phyloP scores from a whole-genome alignment of 1,284 basidiomycete genomes.

The Porogramme epimiltina region DNA sequence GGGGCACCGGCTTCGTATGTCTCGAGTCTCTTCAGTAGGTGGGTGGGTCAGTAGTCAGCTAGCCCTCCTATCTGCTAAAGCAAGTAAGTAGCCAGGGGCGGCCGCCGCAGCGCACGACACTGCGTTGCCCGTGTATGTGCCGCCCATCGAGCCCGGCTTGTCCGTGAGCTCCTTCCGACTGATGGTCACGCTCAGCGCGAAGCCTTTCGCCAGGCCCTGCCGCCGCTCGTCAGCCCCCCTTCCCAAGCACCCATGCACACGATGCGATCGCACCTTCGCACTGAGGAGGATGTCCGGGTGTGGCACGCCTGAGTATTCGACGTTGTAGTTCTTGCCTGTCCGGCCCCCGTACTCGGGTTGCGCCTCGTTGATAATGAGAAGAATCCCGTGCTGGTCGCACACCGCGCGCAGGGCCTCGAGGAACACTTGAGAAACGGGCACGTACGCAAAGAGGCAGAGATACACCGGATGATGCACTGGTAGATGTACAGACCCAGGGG shows the following conservation, averaged over 20 bases:
- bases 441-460: too few species aligned
- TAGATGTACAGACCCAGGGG: too few species aligned
- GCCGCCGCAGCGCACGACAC: conserved; percentile 88
- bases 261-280: conserved; percentile 81
- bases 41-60: too few species aligned
- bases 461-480: too few species aligned
- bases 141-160: conserved; percentile 83
- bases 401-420: conserved; percentile 79
- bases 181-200: conserved; percentile 88
- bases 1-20: too few species aligned
- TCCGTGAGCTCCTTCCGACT: conserved; percentile 84
- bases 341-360: conserved; percentile 89
- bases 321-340: conserved; percentile 87
- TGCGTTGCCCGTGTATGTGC: conserved; percentile 90
- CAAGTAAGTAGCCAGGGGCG: too few species aligned
- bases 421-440: conserved; percentile 84
- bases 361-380: conserved; percentile 86
- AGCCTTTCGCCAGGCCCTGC: conserved; percentile 89
- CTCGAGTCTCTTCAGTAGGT: too few species aligned
- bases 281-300: too few species aligned
- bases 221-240: not conserved
- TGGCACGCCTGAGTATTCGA: conserved; percentile 77
- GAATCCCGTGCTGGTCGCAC: conserved; percentile 86
- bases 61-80: too few species aligned
- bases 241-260: not conserved